Evolutionary conservation across 2,329 filamentous ascomycete species (phyloP).

Genomic region (Gremmenia infestans): DNA sequence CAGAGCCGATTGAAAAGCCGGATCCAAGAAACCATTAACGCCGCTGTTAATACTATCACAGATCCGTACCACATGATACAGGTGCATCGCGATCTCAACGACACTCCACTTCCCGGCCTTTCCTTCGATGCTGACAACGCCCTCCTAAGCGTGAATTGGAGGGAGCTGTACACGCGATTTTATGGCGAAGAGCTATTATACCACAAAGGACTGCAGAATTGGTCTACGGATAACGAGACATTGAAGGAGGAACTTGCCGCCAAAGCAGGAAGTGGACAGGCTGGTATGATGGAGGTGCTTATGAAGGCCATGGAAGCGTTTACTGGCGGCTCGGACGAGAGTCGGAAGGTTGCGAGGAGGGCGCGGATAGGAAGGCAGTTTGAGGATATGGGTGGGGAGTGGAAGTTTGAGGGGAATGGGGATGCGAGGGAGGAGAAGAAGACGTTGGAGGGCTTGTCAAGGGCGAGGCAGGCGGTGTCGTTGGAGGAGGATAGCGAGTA

Average conservation of each 20-base stretch:
- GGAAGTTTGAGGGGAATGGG: neutral
- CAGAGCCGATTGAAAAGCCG: neutral
- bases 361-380: constrained; percentile 6
- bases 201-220: neutral
- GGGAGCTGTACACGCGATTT: constrained; percentile 6
- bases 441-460: neutral
- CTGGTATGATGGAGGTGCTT: constrained; percentile 2
- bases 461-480: neutral
- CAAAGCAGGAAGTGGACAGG: constrained; percentile 3
- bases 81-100: constrained; percentile 10
- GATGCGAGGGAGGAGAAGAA: neutral
- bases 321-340: neutral
- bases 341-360: constrained; percentile 7
- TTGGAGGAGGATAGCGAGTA: constrained; percentile 7
- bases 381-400: constrained; percentile 5
- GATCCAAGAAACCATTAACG: neutral
- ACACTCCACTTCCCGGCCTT: constrained; percentile 9
- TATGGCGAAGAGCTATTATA: constrained; percentile 11
- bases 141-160: constrained; percentile 9
- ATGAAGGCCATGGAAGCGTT: constrained; percentile 8
- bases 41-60: neutral
- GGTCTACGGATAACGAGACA: neutral
- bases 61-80: constrained; percentile 7
- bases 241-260: constrained; percentile 2
- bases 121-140: constrained; percentile 2